Evolutionary conservation across 192 early-diverging fungal genomes (phyloP).

Genomic region (Spinellus fusiger): DNA sequence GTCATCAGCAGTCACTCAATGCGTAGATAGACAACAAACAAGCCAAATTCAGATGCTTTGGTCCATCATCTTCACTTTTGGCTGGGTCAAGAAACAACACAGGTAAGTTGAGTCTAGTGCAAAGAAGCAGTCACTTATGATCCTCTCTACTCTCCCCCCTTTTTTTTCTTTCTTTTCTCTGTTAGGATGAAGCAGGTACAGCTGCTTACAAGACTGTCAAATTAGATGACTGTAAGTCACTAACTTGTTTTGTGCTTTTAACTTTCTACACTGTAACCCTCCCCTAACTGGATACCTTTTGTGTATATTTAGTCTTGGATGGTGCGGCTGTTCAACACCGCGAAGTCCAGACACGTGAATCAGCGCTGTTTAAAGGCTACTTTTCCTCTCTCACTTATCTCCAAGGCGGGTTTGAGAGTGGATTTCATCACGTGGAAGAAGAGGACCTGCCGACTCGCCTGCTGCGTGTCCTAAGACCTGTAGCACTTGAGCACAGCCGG

Average conservation of each 20-base stretch:
- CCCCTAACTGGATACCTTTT: background rate
- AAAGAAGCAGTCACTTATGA: background rate
- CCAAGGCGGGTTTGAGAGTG: slow-evolving; percentile 63
- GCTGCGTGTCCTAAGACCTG: slow-evolving; percentile 46
- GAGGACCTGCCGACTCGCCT: slow-evolving; percentile 41
- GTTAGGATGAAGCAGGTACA: slow-evolving; percentile 68
- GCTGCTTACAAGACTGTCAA: slow-evolving; percentile 84
- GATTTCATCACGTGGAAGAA: slow-evolving; percentile 64
- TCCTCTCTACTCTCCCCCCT: background rate
- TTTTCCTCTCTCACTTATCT: slow-evolving; percentile 53
- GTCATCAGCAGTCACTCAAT: background rate
- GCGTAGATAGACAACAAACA: slow-evolving; percentile 48
- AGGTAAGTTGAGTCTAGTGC: slow-evolving; percentile 34
- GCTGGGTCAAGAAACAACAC: slow-evolving; percentile 69
- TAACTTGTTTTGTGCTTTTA: background rate
- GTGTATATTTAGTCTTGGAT: slow-evolving; percentile 44
- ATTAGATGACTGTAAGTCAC: slow-evolving; percentile 58
- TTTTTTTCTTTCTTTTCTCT: background rate
- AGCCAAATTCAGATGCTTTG: slow-evolving; percentile 50
- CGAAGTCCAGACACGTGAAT: slow-evolving; percentile 70
- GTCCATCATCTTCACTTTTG: slow-evolving; percentile 83
- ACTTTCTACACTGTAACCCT: background rate
- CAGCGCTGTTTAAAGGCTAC: slow-evolving; percentile 58
- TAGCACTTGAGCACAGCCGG: slow-evolving; percentile 24
- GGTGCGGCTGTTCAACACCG: slow-evolving; percentile 67